These are phyloP conservation scores for Oryza nivara DNA, from an alignment of 176 grass and related monocot species.

Conservation along the genomic window DNA sequence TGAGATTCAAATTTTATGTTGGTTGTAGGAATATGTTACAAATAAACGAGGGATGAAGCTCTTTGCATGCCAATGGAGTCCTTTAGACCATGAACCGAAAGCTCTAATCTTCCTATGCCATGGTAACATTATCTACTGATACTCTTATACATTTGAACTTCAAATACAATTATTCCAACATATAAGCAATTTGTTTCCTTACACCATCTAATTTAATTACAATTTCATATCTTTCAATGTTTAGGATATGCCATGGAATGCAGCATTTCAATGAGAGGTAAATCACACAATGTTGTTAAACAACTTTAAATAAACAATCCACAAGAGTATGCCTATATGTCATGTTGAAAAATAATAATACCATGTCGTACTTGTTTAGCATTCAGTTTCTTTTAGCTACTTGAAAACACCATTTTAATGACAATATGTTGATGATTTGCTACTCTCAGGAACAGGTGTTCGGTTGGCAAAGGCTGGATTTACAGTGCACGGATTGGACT, in stretches of 20 bases:
- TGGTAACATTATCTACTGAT: constrained; percentile 38
- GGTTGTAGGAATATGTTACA: constrained; percentile 57
- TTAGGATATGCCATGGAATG: constrained; percentile 84
- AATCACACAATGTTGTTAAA: not conserved
- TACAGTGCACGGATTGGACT: constrained; percentile 72
- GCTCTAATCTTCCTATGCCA: constrained; percentile 80
- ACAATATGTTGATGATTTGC: not conserved
- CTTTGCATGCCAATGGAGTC: constrained; percentile 71
- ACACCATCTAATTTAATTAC: not conserved
- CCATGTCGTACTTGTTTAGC: no score
- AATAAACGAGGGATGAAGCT: constrained; percentile 56
- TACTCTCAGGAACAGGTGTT: constrained; percentile 49
- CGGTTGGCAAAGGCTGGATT: constrained; percentile 65
- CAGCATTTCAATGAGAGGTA: constrained; percentile 89
- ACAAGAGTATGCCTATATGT: not conserved
- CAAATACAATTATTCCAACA: not conserved
- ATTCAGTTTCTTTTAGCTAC: no score
- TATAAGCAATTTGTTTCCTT: not conserved
- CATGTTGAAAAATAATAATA: not conserved
- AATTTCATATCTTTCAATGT: not conserved
- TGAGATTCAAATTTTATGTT: not conserved
- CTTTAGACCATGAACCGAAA: constrained; percentile 51
- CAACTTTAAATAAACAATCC: no score
- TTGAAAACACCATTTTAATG: no score
- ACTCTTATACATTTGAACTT: not conserved